Evolutionary conservation across 2,329 filamentous ascomycete species (phyloP), one percentile per base, ranked within the genome.

Genomic region (Sclerotinia subarctica): DNA sequence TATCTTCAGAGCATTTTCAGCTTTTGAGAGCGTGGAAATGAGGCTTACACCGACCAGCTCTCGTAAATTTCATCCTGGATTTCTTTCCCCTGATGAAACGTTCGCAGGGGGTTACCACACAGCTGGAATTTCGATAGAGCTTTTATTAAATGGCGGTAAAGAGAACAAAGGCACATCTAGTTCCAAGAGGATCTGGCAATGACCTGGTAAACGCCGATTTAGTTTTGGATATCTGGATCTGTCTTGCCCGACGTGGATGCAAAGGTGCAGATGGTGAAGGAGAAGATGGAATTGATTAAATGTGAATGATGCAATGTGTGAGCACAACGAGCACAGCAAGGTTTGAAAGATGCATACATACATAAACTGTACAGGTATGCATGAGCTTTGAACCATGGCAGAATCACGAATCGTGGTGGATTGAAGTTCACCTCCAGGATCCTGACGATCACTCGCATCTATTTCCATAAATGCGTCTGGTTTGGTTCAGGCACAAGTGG

Each of bases 41-140:
- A 62, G 58, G 58, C 58, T 62, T 62, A 62, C 46, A 51, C 44
- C 58, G 44, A 38, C 58, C 26, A 24, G 46, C 58, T 62, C 29
- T 49, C 21, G 46, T 51, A 19, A 62, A 35, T 24, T 17, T 62
- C 26, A 35, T 35, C 11, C 19, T 32, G 54, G 15, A 24, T 17
- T 17, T 35, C 19, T 35, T 15, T n/a, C 15, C 42, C 42, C 17
- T 32, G 26, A 51, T 51, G 58, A 24, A 51, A 62, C 58, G 58
- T 51, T 24, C 7, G 58, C 58, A 62, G 46, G 58, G 58, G 46
- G 13, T 62, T 11, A 62, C 58, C 58, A 51, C 0, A 24, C 58
- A 11, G 58, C 58, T 51, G 58, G 58, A 51, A 62, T 62, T 13
- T 32, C 35, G 29, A 38, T 35, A 24, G 5, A 49, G 2, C 5